These are phyloP conservation scores for Lichtheimia ornata DNA, from an alignment of 371 early-diverging fungal genomes.

Conservation along the genomic window DNA sequence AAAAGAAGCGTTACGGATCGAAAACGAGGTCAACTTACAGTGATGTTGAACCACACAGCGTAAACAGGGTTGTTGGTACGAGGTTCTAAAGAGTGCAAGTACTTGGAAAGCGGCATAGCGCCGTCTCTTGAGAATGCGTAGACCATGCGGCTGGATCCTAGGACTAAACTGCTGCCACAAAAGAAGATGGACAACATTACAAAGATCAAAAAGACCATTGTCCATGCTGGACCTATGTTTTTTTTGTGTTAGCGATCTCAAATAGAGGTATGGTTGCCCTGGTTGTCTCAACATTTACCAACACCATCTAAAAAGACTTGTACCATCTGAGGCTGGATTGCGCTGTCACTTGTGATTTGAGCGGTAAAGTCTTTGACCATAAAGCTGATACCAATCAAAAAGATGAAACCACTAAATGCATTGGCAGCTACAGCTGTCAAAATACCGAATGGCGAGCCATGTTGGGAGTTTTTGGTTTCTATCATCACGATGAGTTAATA, in stretches of 20 bases:
- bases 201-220: slow-evolving; percentile 60
- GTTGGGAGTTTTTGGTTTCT: slow-evolving; percentile 67
- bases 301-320: slow-evolving; percentile 70
- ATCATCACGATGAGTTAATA: not conserved
- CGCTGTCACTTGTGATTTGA: slow-evolving; percentile 43
- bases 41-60: slow-evolving; percentile 51
- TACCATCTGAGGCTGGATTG: slow-evolving; percentile 55
- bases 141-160: slow-evolving; percentile 70
- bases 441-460: slow-evolving; percentile 62
- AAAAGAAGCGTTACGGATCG: too few species aligned
- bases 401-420: slow-evolving; percentile 55
- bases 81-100: slow-evolving; percentile 32
- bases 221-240: slow-evolving; percentile 21
- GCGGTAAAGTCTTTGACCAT: slow-evolving; percentile 53
- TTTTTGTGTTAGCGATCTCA: too few species aligned
- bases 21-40: slow-evolving; percentile 8
- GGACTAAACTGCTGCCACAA: slow-evolving; percentile 53
- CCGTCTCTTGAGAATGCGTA: slow-evolving; percentile 81
- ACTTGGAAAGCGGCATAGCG: slow-evolving; percentile 49
- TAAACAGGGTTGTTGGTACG: slow-evolving; percentile 43
- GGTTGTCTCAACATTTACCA: slow-evolving; percentile 34
- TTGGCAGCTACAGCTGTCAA: slow-evolving; percentile 62
- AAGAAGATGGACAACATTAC: slow-evolving; percentile 60
- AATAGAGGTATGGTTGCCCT: too few species aligned
- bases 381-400: slow-evolving; percentile 58